A percentile compares a stretch with the other conserved stretches of the same genome.
phyloP scores from a whole-genome alignment of 139 green algal species.

The Parachlorella kessleri region DNA sequence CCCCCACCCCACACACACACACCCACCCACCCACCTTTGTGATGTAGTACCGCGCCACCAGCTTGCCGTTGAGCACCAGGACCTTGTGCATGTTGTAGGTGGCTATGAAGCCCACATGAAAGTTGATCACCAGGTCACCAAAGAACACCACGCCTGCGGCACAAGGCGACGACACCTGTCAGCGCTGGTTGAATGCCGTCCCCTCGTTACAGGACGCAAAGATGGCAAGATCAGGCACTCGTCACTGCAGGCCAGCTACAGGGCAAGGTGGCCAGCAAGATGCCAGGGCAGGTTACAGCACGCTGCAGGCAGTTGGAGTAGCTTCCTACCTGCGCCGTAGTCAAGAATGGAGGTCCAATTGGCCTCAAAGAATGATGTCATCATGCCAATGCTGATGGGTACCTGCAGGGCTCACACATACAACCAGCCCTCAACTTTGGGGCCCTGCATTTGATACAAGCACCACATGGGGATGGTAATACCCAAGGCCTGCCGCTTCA shows the following conservation, averaged over 20 bases:
- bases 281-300: background rate
- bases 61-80: constrained; percentile 41
- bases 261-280: too few species aligned
- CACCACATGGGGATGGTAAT: too few species aligned
- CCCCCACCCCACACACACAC: background rate
- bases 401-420: too few species aligned
- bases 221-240: too few species aligned
- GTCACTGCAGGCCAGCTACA: too few species aligned
- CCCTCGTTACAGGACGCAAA: too few species aligned
- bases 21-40: background rate
- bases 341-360: constrained; percentile 27
- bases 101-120: constrained; percentile 53
- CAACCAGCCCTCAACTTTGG: too few species aligned
- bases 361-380: constrained; percentile 15
- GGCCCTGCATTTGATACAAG: too few species aligned
- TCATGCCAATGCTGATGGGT: constrained; percentile 24
- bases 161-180: too few species aligned
- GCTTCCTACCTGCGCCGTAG: constrained; percentile 1
- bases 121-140: constrained; percentile 37
- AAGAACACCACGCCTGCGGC: constrained; percentile 29
- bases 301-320: too few species aligned
- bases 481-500: too few species aligned
- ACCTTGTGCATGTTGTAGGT: constrained; percentile 47
- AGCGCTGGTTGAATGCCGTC: too few species aligned
- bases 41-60: constrained; percentile 40